Conservation (phyloP, 208 protist genomes). For the Acanthamoeba sp. region DNA sequence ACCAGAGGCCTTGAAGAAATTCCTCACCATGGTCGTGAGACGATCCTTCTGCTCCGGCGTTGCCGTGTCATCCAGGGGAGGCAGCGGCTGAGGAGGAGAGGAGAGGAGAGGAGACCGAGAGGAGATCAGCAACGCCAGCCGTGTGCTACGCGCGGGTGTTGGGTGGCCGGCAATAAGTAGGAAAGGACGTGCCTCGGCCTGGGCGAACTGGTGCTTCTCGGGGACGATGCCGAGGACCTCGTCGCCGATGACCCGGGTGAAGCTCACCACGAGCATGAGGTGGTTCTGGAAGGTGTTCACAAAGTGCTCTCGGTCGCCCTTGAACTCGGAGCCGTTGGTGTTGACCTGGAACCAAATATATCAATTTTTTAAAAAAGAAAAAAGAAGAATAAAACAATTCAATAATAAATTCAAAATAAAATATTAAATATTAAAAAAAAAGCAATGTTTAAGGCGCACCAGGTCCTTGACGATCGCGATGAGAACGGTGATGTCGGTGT, state of each 20-base stretch:
- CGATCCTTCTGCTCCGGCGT: slow-evolving; percentile 62
- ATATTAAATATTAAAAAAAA: background rate
- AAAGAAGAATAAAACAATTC: too few species aligned
- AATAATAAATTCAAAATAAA: background rate
- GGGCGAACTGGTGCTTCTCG: slow-evolving; percentile 26
- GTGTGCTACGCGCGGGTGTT: too few species aligned
- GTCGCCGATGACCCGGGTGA: slow-evolving; percentile 59
- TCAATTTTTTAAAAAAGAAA: too few species aligned
- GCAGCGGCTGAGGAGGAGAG: background rate
- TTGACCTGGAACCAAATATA: slow-evolving; percentile 68
- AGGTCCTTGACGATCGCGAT: slow-evolving; percentile 75
- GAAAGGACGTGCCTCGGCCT: background rate
- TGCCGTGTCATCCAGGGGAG: background rate
- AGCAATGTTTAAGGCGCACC: background rate
- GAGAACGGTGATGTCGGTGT: slow-evolving; percentile 64
- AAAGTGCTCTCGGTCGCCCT: slow-evolving; percentile 52
- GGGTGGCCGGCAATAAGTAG: background rate
- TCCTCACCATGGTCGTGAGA: slow-evolving; percentile 2
- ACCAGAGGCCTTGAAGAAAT: slow-evolving; percentile 50
- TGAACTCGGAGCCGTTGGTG: slow-evolving; percentile 34
- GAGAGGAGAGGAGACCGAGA: background rate
- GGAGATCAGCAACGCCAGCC: background rate
- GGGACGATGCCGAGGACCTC: slow-evolving; percentile 72
- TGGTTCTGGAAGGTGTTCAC: slow-evolving; percentile 70
- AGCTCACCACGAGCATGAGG: slow-evolving; percentile 73